These are phyloP conservation scores for Cryptococcus sp. DNA, from an alignment of 1,284 basidiomycete species.

Conservation along the genomic window DNA sequence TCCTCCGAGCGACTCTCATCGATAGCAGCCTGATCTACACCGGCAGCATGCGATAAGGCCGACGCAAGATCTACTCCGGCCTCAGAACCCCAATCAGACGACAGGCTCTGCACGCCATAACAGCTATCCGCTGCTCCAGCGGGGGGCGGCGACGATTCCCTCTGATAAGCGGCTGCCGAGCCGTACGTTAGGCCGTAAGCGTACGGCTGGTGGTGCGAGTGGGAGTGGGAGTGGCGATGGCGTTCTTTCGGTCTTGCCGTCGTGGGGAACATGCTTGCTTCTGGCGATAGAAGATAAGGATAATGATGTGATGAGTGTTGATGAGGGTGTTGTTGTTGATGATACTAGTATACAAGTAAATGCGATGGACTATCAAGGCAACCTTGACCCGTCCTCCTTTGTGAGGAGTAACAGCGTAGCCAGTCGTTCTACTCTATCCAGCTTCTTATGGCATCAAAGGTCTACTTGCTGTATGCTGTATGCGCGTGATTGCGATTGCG, in stretches of 20 bases:
- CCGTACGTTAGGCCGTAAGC: neutral
- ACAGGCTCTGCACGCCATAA: slow-evolving; percentile 20
- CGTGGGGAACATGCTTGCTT: slow-evolving; percentile 15
- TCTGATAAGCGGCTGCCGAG: neutral
- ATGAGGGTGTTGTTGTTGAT: neutral
- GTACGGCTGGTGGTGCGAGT: slow-evolving; percentile 13
- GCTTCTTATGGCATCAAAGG: too few relatives aligned
- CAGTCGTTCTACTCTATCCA: too few relatives aligned
- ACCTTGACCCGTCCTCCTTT: too few relatives aligned
- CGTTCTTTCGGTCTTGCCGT: slow-evolving; percentile 6
- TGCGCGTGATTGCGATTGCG: too few relatives aligned
- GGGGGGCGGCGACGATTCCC: neutral
- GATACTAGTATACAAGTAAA: too few relatives aligned
- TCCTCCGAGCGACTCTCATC: neutral
- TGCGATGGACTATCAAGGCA: too few relatives aligned
- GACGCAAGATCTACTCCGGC: neutral
- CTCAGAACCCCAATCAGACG: slow-evolving; percentile 16
- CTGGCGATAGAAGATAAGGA: slow-evolving; percentile 8
- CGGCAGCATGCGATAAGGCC: too few relatives aligned
- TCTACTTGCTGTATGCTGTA: too few relatives aligned
- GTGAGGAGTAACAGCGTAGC: too few relatives aligned
- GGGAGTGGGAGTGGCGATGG: slow-evolving; percentile 12
- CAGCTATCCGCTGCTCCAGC: slow-evolving; percentile 7
- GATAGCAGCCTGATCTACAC: too few relatives aligned
- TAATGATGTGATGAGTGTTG: neutral